Evolutionary conservation across 2,329 filamentous ascomycete genomes (phyloP), one percentile per base, ranked within the genome.

Genomic region (Aplosporella prunicola): DNA sequence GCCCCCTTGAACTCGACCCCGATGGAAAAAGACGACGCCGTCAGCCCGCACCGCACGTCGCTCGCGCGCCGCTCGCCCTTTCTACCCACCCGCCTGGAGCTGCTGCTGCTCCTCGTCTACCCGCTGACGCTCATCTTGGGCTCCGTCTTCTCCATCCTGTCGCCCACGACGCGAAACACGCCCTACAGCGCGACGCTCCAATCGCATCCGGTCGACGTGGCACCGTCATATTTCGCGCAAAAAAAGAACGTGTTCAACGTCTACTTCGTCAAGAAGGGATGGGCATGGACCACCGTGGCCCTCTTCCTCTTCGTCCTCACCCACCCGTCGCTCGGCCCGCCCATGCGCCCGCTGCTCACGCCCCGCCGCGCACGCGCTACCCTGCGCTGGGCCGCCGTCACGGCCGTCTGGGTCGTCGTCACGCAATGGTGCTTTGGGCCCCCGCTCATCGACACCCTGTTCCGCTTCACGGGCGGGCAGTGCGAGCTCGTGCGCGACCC

Each of bases 341-440:
- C 57, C 23, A 49, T 54, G 20, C 54, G 50, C 41, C 57, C 23
- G 44, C 51, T 60, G 2, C 39, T 68, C 45, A 67, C 63, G 43
- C 49, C 62, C 26, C 60, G 68, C 18, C 60, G 69, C n/a, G 36
- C 73, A 9, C 72, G 77, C 41, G 85, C 82, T 0, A 52, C 67
- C 2, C 33, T 80, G 15, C 73, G 91, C 32, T 98, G 86, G 69
- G 66, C 47, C 0, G 62, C 80, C 7, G 74, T 86, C 0, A 96
- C 91, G 7, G 51, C 63, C 1, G 80, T 79, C 61, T 98, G 91
- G 91, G 68, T 86, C 27, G 64, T 86, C 25, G 78, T 91, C 13
- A 98, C 91, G 46, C 91, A 96, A 66, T 96, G 91, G 91, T 96
- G 79, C 60, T 95, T 98, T 52, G 91, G 91, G 0, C 79, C 91